phyloP scores from a whole-genome alignment of 2,329 filamentous ascomycete genomes.

The Didymella keratinophila region DNA sequence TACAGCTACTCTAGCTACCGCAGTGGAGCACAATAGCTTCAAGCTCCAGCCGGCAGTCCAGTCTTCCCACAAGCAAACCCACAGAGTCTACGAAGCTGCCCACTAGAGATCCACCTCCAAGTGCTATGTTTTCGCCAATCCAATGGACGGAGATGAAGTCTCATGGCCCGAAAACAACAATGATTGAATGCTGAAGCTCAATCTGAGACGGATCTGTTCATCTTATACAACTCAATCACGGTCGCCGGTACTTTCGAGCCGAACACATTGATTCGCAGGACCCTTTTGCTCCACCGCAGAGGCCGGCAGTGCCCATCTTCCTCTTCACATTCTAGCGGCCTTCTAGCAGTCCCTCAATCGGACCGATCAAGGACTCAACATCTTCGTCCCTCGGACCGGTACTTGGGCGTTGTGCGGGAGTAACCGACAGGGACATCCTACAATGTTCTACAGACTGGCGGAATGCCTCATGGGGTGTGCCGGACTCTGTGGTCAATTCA shows the following conservation, averaged over 20 bases:
- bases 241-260: conserved; percentile 3
- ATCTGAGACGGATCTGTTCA: not conserved
- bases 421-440: conserved; percentile 8
- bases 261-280: conserved; percentile 8
- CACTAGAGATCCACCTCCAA: not conserved
- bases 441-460: not conserved
- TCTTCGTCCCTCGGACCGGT: conserved; percentile 10
- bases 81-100: not conserved
- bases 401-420: conserved; percentile 11
- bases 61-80: conserved; percentile 6
- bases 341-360: conserved; percentile 18
- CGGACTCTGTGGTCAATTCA: conserved; percentile 1
- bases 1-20: conserved; percentile 17
- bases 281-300: conserved; percentile 6
- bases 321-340: conserved; percentile 17
- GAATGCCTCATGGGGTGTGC: conserved; percentile 1
- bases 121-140: not conserved
- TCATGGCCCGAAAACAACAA: not conserved
- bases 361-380: conserved; percentile 18
- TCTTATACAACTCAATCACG: not conserved
- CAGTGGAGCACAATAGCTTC: conserved; percentile 17
- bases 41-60: conserved; percentile 5
- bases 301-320: not conserved
- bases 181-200: not conserved
- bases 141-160: not conserved